A percentile compares a stretch with the other conserved stretches of the same genome.
phyloP scores from a whole-genome alignment of 176 grass and related monocot genomes.

The Tillandsia leiboldiana region DNA sequence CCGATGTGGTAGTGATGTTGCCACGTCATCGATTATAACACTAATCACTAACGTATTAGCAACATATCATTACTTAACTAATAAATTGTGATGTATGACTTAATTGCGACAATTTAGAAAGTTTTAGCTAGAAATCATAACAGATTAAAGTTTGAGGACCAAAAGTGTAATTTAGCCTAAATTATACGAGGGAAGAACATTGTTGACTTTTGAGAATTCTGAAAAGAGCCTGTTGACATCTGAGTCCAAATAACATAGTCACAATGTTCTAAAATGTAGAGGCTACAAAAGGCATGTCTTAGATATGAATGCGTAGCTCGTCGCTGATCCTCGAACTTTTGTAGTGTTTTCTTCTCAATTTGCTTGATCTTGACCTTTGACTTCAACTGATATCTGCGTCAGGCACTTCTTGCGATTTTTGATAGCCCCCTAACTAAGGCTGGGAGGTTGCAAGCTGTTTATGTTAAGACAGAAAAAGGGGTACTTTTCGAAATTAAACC shows the following conservation, averaged over 20 bases:
- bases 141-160: too few species aligned
- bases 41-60: too few species aligned
- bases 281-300: neutral
- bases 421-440: slow-evolving; percentile 92
- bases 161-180: too few species aligned
- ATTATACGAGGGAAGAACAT: neutral
- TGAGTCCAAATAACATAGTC: neutral
- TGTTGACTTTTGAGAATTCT: neutral
- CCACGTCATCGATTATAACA: too few species aligned
- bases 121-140: too few species aligned
- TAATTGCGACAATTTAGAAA: too few species aligned
- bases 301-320: too few species aligned
- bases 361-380: neutral
- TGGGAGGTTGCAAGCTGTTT: slow-evolving; percentile 88
- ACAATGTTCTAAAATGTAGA: neutral
- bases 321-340: neutral
- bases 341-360: neutral
- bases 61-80: too few species aligned
- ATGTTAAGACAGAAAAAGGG: slow-evolving; percentile 86
- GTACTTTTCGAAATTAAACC: slow-evolving; percentile 97
- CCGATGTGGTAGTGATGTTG: too few species aligned
- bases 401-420: slow-evolving; percentile 94
- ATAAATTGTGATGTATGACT: too few species aligned
- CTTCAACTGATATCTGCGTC: neutral
- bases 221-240: too few species aligned